Percentiles rank a stretch among this genome's conserved stretches.
Conservation (phyloP, 2,329 filamentous ascomycete species). For the Hysterium pulicare region DNA sequence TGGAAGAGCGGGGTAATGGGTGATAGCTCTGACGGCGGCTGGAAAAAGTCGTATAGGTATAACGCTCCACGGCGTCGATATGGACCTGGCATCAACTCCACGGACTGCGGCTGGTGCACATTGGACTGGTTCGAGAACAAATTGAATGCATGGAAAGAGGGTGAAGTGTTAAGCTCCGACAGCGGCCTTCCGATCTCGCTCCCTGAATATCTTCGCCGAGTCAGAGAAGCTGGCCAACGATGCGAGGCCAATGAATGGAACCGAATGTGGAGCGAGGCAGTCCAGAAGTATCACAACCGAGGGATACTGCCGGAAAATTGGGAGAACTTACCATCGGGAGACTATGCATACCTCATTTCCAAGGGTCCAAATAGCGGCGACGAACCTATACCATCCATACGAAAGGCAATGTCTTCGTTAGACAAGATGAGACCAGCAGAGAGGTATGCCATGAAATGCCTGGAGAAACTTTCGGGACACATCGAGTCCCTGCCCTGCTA, state of each 20-base stretch:
- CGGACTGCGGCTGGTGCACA: constrained; percentile 1
- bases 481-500: constrained; percentile 1
- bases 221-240: constrained; percentile 6
- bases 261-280: constrained; percentile 5
- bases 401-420: neutral
- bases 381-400: neutral
- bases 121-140: constrained; percentile 1
- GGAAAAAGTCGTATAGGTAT: neutral
- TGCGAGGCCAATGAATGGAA: constrained; percentile 11
- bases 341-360: neutral
- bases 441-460: neutral
- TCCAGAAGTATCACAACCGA: constrained; percentile 6
- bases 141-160: neutral
- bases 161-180: neutral
- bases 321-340: constrained; percentile 1
- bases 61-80: neutral
- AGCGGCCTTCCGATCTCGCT: neutral
- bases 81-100: neutral
- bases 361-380: neutral
- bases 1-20: neutral
- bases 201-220: constrained; percentile 6
- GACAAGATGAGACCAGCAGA: neutral
- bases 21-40: neutral
- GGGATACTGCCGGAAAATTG: constrained; percentile 8
- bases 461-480: neutral